phyloP scores from a whole-genome alignment of 192 early-diverging fungal species.

The Coemansia sp. region DNA sequence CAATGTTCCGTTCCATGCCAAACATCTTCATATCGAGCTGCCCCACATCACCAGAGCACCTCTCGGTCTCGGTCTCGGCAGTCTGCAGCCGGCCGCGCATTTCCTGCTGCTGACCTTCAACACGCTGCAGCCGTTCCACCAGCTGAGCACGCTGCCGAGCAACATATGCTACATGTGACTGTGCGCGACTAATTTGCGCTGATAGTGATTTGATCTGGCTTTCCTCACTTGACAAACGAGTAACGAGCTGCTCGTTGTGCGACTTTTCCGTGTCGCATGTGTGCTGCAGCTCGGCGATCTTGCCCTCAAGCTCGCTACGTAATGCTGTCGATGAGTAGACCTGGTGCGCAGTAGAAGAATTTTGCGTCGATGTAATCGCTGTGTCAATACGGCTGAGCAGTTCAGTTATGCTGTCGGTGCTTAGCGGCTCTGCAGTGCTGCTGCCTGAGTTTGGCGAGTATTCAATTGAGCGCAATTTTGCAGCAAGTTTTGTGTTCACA shows the following conservation, averaged over 20 bases:
- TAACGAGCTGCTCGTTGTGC: slow-evolving; percentile 18
- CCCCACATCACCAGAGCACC: slow-evolving; percentile 12
- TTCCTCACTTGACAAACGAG: slow-evolving; percentile 19
- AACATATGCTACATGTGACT: slow-evolving; percentile 32
- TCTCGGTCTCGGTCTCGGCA: slow-evolving; percentile 1
- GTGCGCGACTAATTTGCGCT: slow-evolving; percentile 19
- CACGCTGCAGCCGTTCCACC: slow-evolving; percentile 22
- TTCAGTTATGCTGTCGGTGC: slow-evolving; percentile 38
- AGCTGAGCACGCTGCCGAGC: slow-evolving; percentile 35
- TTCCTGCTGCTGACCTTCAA: slow-evolving; percentile 17
- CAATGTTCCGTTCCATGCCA: slow-evolving; percentile 26
- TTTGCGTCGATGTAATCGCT: slow-evolving; percentile 14
- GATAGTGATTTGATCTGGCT: slow-evolving; percentile 18
- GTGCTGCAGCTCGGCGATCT: slow-evolving; percentile 20
- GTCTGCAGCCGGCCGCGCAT: slow-evolving; percentile 11
- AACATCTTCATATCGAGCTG: slow-evolving; percentile 33
- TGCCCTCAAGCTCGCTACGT: slow-evolving; percentile 20
- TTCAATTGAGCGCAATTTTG: background rate
- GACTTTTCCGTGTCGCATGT: slow-evolving; percentile 18
- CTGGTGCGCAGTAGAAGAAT: slow-evolving; percentile 4
- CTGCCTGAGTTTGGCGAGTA: background rate
- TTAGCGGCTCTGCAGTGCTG: slow-evolving; percentile 8
- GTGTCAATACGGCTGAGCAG: slow-evolving; percentile 35
- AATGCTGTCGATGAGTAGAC: slow-evolving; percentile 6
- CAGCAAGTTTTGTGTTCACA: slow-evolving; percentile 20